Base-by-base conservation (phyloP, 345 rosid species). In the Ceriops tagal region DNA sequence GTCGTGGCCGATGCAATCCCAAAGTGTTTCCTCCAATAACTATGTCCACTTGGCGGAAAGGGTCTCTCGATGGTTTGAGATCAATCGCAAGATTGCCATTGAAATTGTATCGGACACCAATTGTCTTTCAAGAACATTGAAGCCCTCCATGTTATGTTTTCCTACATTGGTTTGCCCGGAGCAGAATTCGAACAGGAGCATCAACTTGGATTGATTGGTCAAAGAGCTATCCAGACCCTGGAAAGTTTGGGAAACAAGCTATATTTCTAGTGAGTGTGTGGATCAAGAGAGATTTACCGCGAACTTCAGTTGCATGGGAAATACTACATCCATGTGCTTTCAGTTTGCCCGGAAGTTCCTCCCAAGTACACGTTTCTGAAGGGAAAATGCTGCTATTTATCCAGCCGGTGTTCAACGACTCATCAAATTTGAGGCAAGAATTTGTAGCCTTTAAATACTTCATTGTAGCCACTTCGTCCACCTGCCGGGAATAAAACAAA, bases 1-100 rank as follows among this genome's bases (percentile, higher is more conserved):
- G 95, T 0, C 76, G 92, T 0, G 95, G 97, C 28, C 82, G 95
- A 1, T 88, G 88, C 82, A 85, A 82, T 72, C 76, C 79, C 16
- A 55, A 67, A 69, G 86, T 88, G 93, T 73, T 34, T 24, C 93
- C 96, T 1, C 47, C 64, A 6, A 79, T 90, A 20, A 86, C 27
- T 21, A 34, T 70, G 4, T 21, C 67, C 27, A 52, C 62, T 19
- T 70, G 73, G 73, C 61, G 73, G 0, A 65, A 71, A 64, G 75
- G 75, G 52, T 83, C 74, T 83, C 74, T 32, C 85, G 83, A 18
- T 85, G 86, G 89, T 83, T 85, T 52, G 89, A 79, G 47, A 24
- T 77, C n/a, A 66, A 65, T 34, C 82, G 86, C 16, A 32, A 26
- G 32, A 53, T 83, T 5, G 85, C 87, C 49, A 22, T 62, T 6